These are phyloP conservation scores for Tilletia indica DNA, from an alignment of 1,284 basidiomycete species.

Conservation along the genomic window DNA sequence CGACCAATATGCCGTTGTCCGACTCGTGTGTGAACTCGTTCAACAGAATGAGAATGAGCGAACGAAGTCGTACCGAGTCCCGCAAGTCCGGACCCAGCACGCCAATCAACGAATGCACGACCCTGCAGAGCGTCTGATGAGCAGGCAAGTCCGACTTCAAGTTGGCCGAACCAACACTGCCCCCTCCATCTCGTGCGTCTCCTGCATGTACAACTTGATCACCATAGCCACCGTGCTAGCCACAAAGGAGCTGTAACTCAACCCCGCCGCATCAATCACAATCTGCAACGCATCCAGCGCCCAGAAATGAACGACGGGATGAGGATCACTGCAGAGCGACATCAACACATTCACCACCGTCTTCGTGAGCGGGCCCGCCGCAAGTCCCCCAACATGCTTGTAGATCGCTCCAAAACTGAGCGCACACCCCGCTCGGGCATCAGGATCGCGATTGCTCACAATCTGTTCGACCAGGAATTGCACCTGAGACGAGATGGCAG, in stretches of 20 bases:
- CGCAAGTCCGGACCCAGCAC: slow-evolving; percentile 94
- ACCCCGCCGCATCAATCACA: slow-evolving; percentile 86
- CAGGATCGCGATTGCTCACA: slow-evolving; percentile 91
- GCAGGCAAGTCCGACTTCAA: slow-evolving; percentile 84
- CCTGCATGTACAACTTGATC: slow-evolving; percentile 82
- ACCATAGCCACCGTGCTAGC: slow-evolving; percentile 85
- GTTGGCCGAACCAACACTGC: slow-evolving; percentile 73
- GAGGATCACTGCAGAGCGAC: slow-evolving; percentile 92
- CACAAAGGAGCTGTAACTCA: slow-evolving; percentile 87
- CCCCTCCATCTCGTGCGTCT: slow-evolving; percentile 91
- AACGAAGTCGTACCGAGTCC: slow-evolving; percentile 74
- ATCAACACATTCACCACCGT: slow-evolving; percentile 94
- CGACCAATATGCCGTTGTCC: slow-evolving; percentile 83
- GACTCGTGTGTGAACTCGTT: slow-evolving; percentile 76
- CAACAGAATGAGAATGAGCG: slow-evolving; percentile 79
- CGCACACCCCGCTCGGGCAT: slow-evolving; percentile 89
- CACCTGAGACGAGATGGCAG: slow-evolving; percentile 81
- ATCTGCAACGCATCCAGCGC: slow-evolving; percentile 79
- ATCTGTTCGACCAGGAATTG: slow-evolving; percentile 92
- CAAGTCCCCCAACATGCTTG: slow-evolving; percentile 84
- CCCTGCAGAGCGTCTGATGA: slow-evolving; percentile 84
- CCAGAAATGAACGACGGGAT: slow-evolving; percentile 93
- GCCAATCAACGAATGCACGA: slow-evolving; percentile 87
- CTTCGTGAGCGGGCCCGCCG: slow-evolving; percentile 89
- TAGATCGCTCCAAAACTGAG: slow-evolving; percentile 92